Conservation (phyloP, 139 green algal species). For the Chlorella sp. region DNA sequence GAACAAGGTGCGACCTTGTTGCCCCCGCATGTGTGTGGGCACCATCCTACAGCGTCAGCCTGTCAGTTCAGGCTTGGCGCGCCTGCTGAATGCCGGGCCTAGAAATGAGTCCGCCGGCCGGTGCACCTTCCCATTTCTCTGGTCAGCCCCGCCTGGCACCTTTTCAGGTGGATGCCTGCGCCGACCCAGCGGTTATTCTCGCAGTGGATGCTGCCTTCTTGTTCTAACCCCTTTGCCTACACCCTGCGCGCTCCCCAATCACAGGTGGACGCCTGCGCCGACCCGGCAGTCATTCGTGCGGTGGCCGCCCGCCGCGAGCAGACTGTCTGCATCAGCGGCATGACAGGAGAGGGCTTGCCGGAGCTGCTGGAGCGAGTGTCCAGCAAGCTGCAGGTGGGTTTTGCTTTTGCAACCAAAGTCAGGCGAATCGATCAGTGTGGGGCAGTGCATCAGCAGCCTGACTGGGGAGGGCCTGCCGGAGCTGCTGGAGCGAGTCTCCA, state of each 20-base stretch:
- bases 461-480: slow-evolving; percentile 78
- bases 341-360: slow-evolving; percentile 77
- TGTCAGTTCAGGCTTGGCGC: background rate
- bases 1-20: slow-evolving; percentile 85
- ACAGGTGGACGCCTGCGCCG: slow-evolving; percentile 67
- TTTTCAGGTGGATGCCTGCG: slow-evolving; percentile 63
- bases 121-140: too few relatives aligned
- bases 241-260: too few relatives aligned
- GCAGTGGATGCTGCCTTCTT: too few relatives aligned
- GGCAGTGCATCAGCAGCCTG: slow-evolving; percentile 48
- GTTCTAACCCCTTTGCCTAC: too few relatives aligned
- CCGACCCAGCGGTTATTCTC: slow-evolving; percentile 63
- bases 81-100: too few relatives aligned
- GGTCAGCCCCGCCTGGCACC: too few relatives aligned
- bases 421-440: too few relatives aligned
- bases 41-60: background rate
- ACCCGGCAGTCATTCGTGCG: slow-evolving; percentile 64
- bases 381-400: slow-evolving; percentile 50
- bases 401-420: too few relatives aligned
- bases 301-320: slow-evolving; percentile 41
- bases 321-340: slow-evolving; percentile 63
- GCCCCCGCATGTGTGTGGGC: background rate
- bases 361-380: slow-evolving; percentile 70
- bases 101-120: too few relatives aligned
- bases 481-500: slow-evolving; percentile 65